These are phyloP conservation scores for Mucor sp. DNA, from an alignment of 371 early-diverging fungal species.

Conservation along the genomic window DNA sequence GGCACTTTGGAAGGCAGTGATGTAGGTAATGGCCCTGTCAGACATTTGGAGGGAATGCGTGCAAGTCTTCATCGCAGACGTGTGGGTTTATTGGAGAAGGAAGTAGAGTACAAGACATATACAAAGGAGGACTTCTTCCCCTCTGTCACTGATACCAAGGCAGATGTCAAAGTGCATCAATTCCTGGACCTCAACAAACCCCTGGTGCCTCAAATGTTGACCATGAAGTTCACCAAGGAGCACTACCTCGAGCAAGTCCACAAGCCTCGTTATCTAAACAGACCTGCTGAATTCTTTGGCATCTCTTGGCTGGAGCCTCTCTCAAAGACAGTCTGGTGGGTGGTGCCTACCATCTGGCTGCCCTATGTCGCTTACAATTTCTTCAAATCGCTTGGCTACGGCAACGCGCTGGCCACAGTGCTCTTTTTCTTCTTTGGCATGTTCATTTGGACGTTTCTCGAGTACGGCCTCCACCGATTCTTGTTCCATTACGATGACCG, in stretches of 20 bases:
- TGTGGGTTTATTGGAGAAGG: slow-evolving; percentile 20
- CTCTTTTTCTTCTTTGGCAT: slow-evolving; percentile 66
- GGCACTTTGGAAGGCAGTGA: slow-evolving; percentile 56
- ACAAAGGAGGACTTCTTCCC: slow-evolving; percentile 55
- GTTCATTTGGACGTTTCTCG: slow-evolving; percentile 79
- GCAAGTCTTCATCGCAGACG: slow-evolving; percentile 23
- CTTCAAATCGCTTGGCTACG: slow-evolving; percentile 27
- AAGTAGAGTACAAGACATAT: slow-evolving; percentile 33
- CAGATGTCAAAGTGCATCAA: slow-evolving; percentile 58
- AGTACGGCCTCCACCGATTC: slow-evolving; percentile 90
- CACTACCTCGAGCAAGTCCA: slow-evolving; percentile 92
- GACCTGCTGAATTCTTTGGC: slow-evolving; percentile 83
- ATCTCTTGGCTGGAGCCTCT: slow-evolving; percentile 75
- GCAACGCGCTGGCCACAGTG: slow-evolving; percentile 32
- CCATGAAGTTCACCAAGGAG: slow-evolving; percentile 69
- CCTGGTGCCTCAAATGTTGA: slow-evolving; percentile 81
- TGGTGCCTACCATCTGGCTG: slow-evolving; percentile 87
- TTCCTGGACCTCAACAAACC: slow-evolving; percentile 87
- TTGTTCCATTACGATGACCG: slow-evolving; percentile 89
- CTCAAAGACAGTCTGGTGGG: slow-evolving; percentile 90
- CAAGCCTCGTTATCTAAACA: slow-evolving; percentile 79
- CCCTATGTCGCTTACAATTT: slow-evolving; percentile 63
- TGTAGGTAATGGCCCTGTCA: background rate
- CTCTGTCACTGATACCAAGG: slow-evolving; percentile 43
- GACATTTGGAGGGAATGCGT: slow-evolving; percentile 17